Percentiles rank a stretch among this genome's conserved stretches.
phyloP scores from a whole-genome alignment of 129 eudicot species.

The Tanacetum coccineum region DNA sequence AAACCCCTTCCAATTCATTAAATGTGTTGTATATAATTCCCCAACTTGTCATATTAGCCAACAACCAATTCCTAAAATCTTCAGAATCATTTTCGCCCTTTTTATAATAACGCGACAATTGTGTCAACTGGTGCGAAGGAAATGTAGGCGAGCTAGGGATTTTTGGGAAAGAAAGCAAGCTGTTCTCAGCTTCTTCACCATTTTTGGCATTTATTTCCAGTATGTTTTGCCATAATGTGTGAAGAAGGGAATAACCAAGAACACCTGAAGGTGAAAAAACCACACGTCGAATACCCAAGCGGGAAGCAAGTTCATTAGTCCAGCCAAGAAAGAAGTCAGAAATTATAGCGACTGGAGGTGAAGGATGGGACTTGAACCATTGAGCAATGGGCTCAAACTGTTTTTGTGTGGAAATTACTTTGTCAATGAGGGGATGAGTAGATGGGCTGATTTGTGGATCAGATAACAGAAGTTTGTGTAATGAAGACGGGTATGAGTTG shows the following conservation, averaged over 20 bases:
- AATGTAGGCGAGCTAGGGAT: conserved; percentile 31
- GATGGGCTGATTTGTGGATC: conserved; percentile 44
- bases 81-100: conserved; percentile 29
- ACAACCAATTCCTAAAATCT: conserved; percentile 16
- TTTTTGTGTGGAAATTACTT: conserved; percentile 16
- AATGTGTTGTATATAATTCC: conserved; percentile 38
- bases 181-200: background rate
- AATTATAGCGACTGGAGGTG: conserved; percentile 28
- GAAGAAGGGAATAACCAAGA: conserved; percentile 12
- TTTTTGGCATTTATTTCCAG: background rate
- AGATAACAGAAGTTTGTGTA: conserved; percentile 31
- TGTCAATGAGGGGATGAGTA: conserved; percentile 26
- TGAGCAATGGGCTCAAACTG: conserved; percentile 14
- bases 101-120: background rate
- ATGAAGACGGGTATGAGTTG: conserved; percentile 39
- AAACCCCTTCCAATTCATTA: conserved; percentile 30
- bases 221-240: conserved; percentile 20
- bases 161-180: conserved; percentile 17
- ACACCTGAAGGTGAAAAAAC: conserved; percentile 38
- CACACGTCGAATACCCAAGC: conserved; percentile 30
- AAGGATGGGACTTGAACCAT: conserved; percentile 24
- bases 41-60: conserved; percentile 31
- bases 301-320: conserved; percentile 29
- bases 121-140: conserved; percentile 26
- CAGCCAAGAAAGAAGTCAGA: conserved; percentile 49